A percentile compares a stretch with the other conserved stretches of the same genome.
Conservation (phyloP, 192 early-diverging fungal genomes). For the Gryganskiella cystojenkinii region DNA sequence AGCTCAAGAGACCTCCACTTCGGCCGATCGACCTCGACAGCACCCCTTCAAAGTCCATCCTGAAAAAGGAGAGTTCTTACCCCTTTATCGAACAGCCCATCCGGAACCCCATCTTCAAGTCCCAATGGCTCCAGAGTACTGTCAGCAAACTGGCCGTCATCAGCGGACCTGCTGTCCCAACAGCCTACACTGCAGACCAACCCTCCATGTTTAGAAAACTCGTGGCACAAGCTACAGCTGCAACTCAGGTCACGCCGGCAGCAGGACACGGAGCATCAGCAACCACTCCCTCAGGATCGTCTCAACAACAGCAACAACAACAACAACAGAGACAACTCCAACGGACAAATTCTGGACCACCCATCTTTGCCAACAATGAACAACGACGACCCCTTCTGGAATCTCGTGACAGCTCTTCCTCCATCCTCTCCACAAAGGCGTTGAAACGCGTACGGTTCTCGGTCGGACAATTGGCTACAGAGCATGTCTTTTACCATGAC, state of each 20-base stretch:
- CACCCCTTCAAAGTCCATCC: slow-evolving; percentile 37
- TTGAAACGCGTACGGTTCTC: slow-evolving; percentile 68
- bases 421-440: slow-evolving; percentile 38
- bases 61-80: slow-evolving; percentile 48
- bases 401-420: slow-evolving; percentile 10
- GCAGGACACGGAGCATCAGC: too few species aligned
- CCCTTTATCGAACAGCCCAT: slow-evolving; percentile 43
- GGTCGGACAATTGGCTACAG: slow-evolving; percentile 59
- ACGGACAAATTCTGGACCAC: slow-evolving; percentile 16
- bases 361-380: slow-evolving; percentile 33
- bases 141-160: slow-evolving; percentile 49
- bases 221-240: slow-evolving; percentile 42
- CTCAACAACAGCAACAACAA: not conserved
- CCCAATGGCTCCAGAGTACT: slow-evolving; percentile 49
- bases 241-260: slow-evolving; percentile 18
- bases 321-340: too few species aligned
- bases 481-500: slow-evolving; percentile 56
- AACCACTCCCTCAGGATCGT: not conserved
- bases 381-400: slow-evolving; percentile 18
- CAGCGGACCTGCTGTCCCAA: slow-evolving; percentile 39
- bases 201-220: slow-evolving; percentile 48
- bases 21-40: slow-evolving; percentile 27
- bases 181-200: slow-evolving; percentile 37
- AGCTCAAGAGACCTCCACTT: slow-evolving; percentile 37
- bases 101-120: slow-evolving; percentile 46